Evolutionary conservation across 228 moss, liverwort and hornwort species (phyloP).

Genomic region (Sphagnum magellanicum): DNA sequence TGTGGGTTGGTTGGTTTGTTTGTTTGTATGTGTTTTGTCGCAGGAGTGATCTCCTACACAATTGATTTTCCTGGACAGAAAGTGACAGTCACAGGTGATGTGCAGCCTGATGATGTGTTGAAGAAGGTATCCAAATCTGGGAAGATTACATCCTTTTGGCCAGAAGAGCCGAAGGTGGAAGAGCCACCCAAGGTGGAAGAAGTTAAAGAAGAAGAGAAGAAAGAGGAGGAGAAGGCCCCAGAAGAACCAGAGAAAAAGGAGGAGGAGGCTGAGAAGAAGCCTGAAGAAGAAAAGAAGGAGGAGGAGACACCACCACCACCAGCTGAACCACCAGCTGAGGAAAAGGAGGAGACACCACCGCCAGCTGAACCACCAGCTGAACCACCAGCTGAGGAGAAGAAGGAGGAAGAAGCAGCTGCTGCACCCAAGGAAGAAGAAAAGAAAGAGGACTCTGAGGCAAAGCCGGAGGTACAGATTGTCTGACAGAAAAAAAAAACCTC

Average conservation of each 20-base stretch:
- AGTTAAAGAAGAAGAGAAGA: conserved; percentile 6
- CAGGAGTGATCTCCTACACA: conserved; percentile 30
- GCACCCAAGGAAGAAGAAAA: too few species aligned
- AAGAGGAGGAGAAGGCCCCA: background rate
- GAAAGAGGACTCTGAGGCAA: too few species aligned
- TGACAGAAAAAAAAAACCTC: too few species aligned
- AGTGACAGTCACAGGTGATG: conserved; percentile 34
- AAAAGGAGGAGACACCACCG: conserved; percentile 12
- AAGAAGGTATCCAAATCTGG: conserved; percentile 37
- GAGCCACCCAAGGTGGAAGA: conserved; percentile 19
- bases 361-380: too few species aligned
- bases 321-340: background rate
- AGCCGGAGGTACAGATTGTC: too few species aligned
- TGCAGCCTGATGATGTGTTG: conserved; percentile 46
- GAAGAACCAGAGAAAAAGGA: background rate
- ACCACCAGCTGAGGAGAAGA: conserved; percentile 6
- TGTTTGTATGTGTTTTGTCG: background rate
- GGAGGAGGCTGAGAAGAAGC: conserved; percentile 1
- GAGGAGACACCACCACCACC: conserved; percentile 3
- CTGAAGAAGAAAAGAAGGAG: conserved; percentile 11
- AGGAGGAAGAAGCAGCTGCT: background rate
- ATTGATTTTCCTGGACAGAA: conserved; percentile 52
- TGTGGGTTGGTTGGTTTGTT: too few species aligned
- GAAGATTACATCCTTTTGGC: conserved; percentile 37
- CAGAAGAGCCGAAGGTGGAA: conserved; percentile 18